Conservation (phyloP, 169 alveolate genomes). For the Eimeria falciformis region DNA sequence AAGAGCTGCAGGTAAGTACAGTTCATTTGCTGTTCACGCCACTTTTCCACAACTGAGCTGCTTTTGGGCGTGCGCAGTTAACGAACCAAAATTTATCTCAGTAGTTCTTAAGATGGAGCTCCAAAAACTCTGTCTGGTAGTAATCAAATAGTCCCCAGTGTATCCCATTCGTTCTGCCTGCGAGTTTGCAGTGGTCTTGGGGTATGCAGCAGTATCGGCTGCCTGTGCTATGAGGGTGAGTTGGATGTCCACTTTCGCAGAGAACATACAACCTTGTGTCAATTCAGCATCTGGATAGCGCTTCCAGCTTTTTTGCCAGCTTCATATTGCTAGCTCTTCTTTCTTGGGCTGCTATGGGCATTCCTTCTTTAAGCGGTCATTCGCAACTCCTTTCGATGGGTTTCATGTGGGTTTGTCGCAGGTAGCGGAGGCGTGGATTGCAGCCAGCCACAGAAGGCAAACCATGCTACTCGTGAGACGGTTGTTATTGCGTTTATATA, state of each 20-base stretch:
- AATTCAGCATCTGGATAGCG: neutral
- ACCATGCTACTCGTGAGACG: neutral
- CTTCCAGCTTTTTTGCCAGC: no score
- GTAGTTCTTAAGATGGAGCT: neutral
- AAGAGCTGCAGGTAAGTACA: neutral
- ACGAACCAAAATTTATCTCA: no score
- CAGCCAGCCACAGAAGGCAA: neutral
- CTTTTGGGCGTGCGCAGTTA: neutral
- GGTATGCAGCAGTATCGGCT: slow-evolving; percentile 1
- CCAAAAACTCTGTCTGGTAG: no score
- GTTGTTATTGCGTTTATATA: neutral
- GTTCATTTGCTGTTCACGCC: neutral
- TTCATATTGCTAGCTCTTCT: no score
- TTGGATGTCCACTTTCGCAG: neutral
- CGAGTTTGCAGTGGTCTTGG: neutral
- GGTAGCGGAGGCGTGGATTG: slow-evolving; percentile 10
- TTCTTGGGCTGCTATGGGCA: neutral
- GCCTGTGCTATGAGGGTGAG: slow-evolving; percentile 14
- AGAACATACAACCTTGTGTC: no score
- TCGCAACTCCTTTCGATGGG: neutral
- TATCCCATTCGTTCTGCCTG: neutral
- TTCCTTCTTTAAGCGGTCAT: neutral
- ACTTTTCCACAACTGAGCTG: neutral
- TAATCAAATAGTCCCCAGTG: no score
- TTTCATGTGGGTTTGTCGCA: neutral